phyloP scores from a whole-genome alignment of 2,329 filamentous ascomycete species.

The Aspergillus intermedius region DNA sequence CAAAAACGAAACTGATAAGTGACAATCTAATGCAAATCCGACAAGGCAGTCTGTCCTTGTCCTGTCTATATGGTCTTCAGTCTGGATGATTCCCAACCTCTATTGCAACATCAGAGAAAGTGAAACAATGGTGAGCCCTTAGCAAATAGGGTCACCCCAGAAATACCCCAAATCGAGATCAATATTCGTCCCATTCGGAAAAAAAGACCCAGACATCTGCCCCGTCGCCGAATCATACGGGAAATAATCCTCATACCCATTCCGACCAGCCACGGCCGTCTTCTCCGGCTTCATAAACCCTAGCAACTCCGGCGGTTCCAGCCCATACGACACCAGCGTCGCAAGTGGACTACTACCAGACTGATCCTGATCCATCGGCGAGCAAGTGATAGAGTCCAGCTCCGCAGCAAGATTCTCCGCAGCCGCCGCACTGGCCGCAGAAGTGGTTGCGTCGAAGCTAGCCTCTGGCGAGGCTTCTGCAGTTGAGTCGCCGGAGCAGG shows the following conservation, averaged over 20 bases:
- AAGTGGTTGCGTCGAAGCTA: constrained; percentile 12
- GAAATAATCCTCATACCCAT: constrained; percentile 24
- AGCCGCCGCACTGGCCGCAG: constrained; percentile 7
- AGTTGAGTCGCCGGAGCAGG: constrained; percentile 18
- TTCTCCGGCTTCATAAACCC: constrained; percentile 26
- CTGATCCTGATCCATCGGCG: constrained; percentile 22
- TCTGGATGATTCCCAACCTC: neutral
- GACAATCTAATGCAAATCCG: neutral
- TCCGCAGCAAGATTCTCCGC: constrained; percentile 12
- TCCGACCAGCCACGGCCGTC: constrained; percentile 10
- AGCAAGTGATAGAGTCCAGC: constrained; percentile 17
- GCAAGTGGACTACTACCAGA: constrained; percentile 14
- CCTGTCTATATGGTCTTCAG: neutral
- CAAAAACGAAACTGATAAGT: neutral
- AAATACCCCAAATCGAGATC: constrained; percentile 28
- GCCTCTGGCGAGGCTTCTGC: constrained; percentile 14
- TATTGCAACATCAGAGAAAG: neutral
- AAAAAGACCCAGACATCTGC: constrained; percentile 33
- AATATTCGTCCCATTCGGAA: constrained; percentile 23
- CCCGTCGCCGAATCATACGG: constrained; percentile 31
- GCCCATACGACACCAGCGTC: constrained; percentile 11
- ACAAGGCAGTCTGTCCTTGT: neutral
- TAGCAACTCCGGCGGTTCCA: constrained; percentile 21
- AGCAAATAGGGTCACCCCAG: constrained; percentile 26
- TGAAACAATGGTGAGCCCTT: neutral